Evolutionary conservation across 106 monocot species (phyloP).

Genomic region (Dendrobium nobile): DNA sequence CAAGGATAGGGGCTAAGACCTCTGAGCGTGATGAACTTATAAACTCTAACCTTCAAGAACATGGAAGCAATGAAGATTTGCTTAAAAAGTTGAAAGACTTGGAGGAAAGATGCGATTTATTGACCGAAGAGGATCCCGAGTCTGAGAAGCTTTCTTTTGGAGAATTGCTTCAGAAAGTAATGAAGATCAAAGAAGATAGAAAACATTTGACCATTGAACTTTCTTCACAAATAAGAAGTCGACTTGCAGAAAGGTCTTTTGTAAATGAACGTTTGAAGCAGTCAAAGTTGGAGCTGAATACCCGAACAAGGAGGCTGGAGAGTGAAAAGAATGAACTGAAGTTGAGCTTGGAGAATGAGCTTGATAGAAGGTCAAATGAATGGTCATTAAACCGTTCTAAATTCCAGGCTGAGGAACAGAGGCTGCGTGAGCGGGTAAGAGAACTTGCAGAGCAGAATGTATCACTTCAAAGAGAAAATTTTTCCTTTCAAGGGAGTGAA

Average conservation of each 20-base stretch:
- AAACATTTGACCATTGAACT: conserved; percentile 60
- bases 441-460: conserved; percentile 95
- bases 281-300: conserved; percentile 50
- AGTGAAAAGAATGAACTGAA: conserved; percentile 80
- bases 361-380: conserved; percentile 72
- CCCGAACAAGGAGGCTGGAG: conserved; percentile 72
- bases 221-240: conserved; percentile 51
- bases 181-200: conserved; percentile 41
- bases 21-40: conserved; percentile 7
- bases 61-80: conserved; percentile 46
- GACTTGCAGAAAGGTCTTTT: conserved; percentile 55
- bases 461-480: conserved; percentile 77
- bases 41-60: conserved; percentile 10
- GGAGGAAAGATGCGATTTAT: conserved; percentile 33
- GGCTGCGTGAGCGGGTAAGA: conserved; percentile 75
- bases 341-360: conserved; percentile 61
- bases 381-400: conserved; percentile 79
- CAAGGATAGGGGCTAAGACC: conserved; percentile 15
- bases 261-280: conserved; percentile 47
- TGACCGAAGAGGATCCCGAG: conserved; percentile 36
- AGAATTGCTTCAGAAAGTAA: conserved; percentile 39
- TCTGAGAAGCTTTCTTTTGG: conserved; percentile 17
- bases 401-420: conserved; percentile 71
- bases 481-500: conserved; percentile 52
- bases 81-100: conserved; percentile 47